Base-by-base conservation (phyloP, 2,329 filamentous ascomycete species). In the Ophiostoma australiae region DNA sequence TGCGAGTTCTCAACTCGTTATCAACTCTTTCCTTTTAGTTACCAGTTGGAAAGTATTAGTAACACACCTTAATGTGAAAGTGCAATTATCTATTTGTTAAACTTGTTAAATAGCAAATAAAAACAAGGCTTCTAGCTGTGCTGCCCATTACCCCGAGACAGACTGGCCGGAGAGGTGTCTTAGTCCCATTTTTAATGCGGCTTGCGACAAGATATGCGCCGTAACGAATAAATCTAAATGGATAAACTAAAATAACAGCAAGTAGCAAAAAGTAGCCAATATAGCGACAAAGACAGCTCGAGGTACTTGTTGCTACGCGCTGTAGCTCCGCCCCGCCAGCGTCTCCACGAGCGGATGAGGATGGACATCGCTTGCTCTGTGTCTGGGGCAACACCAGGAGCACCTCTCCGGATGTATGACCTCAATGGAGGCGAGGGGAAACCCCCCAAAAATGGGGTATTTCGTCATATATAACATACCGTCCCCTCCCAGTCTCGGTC, bases 101-200 rank as follows among this genome's bases (percentile, higher is more conserved):
- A 31, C 27, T 31, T 31, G 3, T 31, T 31, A 31, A 31, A 3
- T 31, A 31, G 27, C 27, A 31, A 31, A 31, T 1, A 1, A 31
- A 31, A 31, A 31, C 27, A 31, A 31, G 27, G 37, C 37, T 10
- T 39, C 37, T n/a, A 20, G 44, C 48, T 39, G 37, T 61, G 23
- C 52, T 65, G 63, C 68, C 68, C 65, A 70, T 72, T 72, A 70
- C 71, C 71, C 71, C 71, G 52, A 58, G 52, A 58, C 52, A 27
- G 52, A 27, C 44, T 55, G 48, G 8, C 48, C 23, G 23, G n/a
- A 58, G 69, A 72, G 65, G 58, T 39, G 68, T 41, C 65, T 31
- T 48, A 27, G 39, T 52, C 35, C 27, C 33, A 33, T 37, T 70
- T 70, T 70, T 68, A 52, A 52, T 70, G 70, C 70, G 68, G 68